Conservation (phyloP, 805 yeast genomes). For the Kodamaea nitidulidarum region DNA sequence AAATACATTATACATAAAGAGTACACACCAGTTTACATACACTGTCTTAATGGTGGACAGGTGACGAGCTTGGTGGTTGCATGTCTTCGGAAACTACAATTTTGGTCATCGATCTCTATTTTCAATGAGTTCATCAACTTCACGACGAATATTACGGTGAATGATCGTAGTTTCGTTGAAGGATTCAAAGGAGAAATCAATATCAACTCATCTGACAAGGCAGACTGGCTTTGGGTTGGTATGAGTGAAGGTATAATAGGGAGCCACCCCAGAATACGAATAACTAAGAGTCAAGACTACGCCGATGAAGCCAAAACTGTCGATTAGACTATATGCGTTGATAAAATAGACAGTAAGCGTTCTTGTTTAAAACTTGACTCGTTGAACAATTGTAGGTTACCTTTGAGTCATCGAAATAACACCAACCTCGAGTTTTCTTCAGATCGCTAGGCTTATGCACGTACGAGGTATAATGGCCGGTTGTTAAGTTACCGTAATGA, state of each 20-base stretch:
- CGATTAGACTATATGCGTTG: conserved; percentile 27
- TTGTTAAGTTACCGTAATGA: conserved; percentile 75
- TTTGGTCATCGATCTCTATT: conserved; percentile 88
- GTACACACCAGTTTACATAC: conserved; percentile 71
- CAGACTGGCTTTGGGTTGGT: conserved; percentile 66
- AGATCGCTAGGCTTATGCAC: conserved; percentile 52
- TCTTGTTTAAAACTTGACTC: conserved; percentile 57
- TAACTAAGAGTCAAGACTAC: conserved; percentile 15
- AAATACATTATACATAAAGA: conserved; percentile 55
- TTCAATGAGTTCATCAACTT: conserved; percentile 79
- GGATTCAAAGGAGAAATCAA: conserved; percentile 64
- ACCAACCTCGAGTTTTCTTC: conserved; percentile 61
- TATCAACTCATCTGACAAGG: conserved; percentile 43
- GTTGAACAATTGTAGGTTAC: conserved; percentile 51
- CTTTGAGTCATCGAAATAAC: conserved; percentile 75
- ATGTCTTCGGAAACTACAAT: conserved; percentile 73
- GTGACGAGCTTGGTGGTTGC: conserved; percentile 82
- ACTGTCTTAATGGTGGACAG: conserved; percentile 88
- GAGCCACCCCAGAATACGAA: conserved; percentile 50
- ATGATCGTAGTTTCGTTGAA: conserved; percentile 82
- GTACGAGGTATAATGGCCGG: conserved; percentile 87
- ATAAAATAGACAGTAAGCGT: conserved; percentile 83
- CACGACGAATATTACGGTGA: conserved; percentile 71
- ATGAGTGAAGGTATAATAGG: conserved; percentile 54
- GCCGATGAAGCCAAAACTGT: not conserved